A percentile compares a stretch with the other conserved stretches of the same genome.
These are phyloP conservation scores for Ophiostoma populinum DNA, from an alignment of 2,329 filamentous ascomycete genomes.

Conservation along the genomic window DNA sequence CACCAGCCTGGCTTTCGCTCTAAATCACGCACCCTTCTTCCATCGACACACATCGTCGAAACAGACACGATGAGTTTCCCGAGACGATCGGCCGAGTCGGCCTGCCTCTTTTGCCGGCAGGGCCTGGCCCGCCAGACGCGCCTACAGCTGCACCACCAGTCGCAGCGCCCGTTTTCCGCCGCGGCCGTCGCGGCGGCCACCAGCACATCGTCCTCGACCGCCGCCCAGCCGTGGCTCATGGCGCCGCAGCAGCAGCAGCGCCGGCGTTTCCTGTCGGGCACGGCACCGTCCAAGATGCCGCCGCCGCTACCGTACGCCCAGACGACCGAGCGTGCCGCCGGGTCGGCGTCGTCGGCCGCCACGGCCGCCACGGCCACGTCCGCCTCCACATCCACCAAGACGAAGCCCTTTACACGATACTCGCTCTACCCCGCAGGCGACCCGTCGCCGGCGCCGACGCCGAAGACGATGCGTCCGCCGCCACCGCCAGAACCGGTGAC, in stretches of 20 bases:
- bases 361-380: not conserved
- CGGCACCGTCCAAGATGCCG: conserved; percentile 24
- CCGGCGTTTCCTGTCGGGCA: conserved; percentile 24
- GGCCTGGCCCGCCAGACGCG: conserved; percentile 23
- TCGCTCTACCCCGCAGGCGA: conserved; percentile 5
- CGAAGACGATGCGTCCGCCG: conserved; percentile 7
- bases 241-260: conserved; percentile 20
- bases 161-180: conserved; percentile 18
- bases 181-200: not conserved
- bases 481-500: conserved; percentile 6
- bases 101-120: conserved; percentile 24
- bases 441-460: not conserved
- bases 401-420: conserved; percentile 9
- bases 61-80: conserved; percentile 23
- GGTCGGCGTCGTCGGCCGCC: not conserved
- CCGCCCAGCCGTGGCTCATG: conserved; percentile 13
- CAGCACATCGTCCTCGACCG: conserved; percentile 15
- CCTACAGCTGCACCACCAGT: conserved; percentile 15
- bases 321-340: not conserved
- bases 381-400: conserved; percentile 5
- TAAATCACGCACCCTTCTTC: too few relatives aligned
- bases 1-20: too few relatives aligned
- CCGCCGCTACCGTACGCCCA: conserved; percentile 14
- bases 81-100: conserved; percentile 19
- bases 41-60: not conserved